phyloP scores from a whole-genome alignment of 495 filamentous ascomycete species.

The Lophium mytilinum region DNA sequence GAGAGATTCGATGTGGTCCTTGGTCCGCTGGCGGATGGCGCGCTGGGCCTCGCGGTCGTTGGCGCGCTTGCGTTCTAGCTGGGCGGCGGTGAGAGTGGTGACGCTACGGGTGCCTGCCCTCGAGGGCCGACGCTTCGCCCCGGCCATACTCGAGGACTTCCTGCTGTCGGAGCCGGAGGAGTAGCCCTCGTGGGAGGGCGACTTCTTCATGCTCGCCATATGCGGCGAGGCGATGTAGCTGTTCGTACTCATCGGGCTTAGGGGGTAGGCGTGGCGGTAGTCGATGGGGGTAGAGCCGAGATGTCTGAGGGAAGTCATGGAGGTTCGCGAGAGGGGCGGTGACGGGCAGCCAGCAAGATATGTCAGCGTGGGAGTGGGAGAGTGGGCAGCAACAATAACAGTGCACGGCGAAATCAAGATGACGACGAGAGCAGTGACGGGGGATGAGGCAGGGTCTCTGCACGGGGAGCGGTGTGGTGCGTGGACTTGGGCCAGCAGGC shows the following conservation, averaged over 20 bases:
- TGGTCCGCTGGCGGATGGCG: slow-evolving; percentile 75
- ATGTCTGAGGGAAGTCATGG: slow-evolving; percentile 27
- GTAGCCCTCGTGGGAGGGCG: slow-evolving; percentile 26
- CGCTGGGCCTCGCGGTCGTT: slow-evolving; percentile 86
- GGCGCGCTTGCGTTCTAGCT: slow-evolving; percentile 66
- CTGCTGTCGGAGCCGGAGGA: slow-evolving; percentile 34
- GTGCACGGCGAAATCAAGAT: no score
- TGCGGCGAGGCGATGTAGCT: slow-evolving; percentile 7
- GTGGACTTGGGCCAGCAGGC: no score
- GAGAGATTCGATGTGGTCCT: slow-evolving; percentile 68
- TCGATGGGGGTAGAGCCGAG: slow-evolving; percentile 14
- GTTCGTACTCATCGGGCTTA: slow-evolving; percentile 23
- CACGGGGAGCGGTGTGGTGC: no score
- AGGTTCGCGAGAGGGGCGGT: slow-evolving; percentile 12
- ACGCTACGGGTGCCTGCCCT: slow-evolving; percentile 54
- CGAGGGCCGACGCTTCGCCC: slow-evolving; percentile 35
- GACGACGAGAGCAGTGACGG: no score
- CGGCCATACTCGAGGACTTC: slow-evolving; percentile 8
- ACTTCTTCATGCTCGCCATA: slow-evolving; percentile 16
- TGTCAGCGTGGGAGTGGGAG: no score
- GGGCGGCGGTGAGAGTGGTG: slow-evolving; percentile 48
- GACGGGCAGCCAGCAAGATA: neutral
- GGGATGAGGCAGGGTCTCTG: no score
- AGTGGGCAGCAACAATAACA: no score
- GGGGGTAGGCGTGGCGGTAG: slow-evolving; percentile 12